Conservation (phyloP, 1,284 basidiomycete species). For the Mycosarcoma mackinlayi region DNA sequence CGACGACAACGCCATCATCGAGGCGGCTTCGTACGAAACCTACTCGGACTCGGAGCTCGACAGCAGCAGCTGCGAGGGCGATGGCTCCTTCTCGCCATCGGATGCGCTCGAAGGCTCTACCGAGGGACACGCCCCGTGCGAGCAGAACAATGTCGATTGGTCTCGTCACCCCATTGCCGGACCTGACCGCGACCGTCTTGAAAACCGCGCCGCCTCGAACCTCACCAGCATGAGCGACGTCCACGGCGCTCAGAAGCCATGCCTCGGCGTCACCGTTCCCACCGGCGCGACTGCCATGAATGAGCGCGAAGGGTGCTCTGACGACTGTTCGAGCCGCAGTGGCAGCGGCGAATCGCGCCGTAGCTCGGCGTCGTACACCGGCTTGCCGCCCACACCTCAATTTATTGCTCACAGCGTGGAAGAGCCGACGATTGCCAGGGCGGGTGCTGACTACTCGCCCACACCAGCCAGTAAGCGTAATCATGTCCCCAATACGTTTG, state of each 20-base stretch:
- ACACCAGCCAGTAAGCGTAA: slow-evolving; percentile 28
- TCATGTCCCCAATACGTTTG: slow-evolving; percentile 9
- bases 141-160: slow-evolving; percentile 36
- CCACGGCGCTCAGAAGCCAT: slow-evolving; percentile 14
- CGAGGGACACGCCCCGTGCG: slow-evolving; percentile 18
- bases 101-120: slow-evolving; percentile 28
- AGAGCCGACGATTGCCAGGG: slow-evolving; percentile 5
- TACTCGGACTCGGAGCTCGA: slow-evolving; percentile 47
- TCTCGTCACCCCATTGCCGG: slow-evolving; percentile 24
- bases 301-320: slow-evolving; percentile 40
- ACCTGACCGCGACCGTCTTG: slow-evolving; percentile 13
- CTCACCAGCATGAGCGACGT: slow-evolving; percentile 43
- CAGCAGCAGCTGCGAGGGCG: slow-evolving; percentile 48
- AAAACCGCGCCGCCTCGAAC: slow-evolving; percentile 18
- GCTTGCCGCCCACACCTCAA: slow-evolving; percentile 56
- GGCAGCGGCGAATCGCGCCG: slow-evolving; percentile 46
- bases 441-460: slow-evolving; percentile 24
- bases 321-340: slow-evolving; percentile 52
- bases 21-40: slow-evolving; percentile 24
- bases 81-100: slow-evolving; percentile 34
- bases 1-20: slow-evolving; percentile 8
- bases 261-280: slow-evolving; percentile 29
- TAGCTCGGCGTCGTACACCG: slow-evolving; percentile 57
- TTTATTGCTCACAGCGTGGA: slow-evolving; percentile 43
- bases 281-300: slow-evolving; percentile 23